phyloP scores from a whole-genome alignment of 2,329 filamentous ascomycete species.

The Sarocladiaceae sp. region DNA sequence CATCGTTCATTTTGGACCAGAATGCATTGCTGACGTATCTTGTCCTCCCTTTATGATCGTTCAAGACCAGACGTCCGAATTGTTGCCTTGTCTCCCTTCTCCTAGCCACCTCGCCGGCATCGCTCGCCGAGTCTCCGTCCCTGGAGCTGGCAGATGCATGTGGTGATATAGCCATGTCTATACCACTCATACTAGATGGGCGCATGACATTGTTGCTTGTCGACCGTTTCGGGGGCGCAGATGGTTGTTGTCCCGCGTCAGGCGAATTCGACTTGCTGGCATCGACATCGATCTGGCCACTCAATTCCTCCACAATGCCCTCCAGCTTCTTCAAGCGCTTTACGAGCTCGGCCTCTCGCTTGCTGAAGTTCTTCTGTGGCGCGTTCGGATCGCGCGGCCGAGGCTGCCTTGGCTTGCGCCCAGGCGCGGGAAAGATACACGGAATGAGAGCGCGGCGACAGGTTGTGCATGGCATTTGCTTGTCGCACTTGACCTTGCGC shows the following conservation, averaged over 20 bases:
- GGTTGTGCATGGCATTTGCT: constrained; percentile 71
- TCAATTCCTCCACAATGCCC: constrained; percentile 68
- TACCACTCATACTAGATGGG: neutral
- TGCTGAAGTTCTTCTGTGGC: constrained; percentile 52
- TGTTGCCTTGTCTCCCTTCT: constrained; percentile 33
- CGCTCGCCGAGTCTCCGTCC: constrained; percentile 21
- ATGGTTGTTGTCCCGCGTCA: neutral
- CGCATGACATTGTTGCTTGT: neutral
- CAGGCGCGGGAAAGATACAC: constrained; percentile 71
- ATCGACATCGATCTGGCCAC: constrained; percentile 59
- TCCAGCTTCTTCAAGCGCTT: constrained; percentile 70
- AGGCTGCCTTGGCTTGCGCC: constrained; percentile 64
- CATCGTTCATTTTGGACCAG: constrained; percentile 72
- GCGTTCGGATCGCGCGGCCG: constrained; percentile 63
- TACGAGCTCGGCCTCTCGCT: constrained; percentile 64
- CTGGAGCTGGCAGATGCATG: constrained; percentile 16
- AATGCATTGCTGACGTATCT: constrained; percentile 75
- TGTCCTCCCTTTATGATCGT: constrained; percentile 62
- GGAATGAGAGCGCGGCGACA: constrained; percentile 66
- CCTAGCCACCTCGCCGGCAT: constrained; percentile 24
- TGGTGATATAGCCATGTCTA: neutral
- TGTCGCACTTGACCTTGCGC: constrained; percentile 74
- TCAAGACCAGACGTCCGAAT: constrained; percentile 66
- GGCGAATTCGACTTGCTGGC: constrained; percentile 23
- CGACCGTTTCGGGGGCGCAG: neutral